Conservation (phyloP, 2,329 filamentous ascomycete species). For the Alternaria arbusti region DNA sequence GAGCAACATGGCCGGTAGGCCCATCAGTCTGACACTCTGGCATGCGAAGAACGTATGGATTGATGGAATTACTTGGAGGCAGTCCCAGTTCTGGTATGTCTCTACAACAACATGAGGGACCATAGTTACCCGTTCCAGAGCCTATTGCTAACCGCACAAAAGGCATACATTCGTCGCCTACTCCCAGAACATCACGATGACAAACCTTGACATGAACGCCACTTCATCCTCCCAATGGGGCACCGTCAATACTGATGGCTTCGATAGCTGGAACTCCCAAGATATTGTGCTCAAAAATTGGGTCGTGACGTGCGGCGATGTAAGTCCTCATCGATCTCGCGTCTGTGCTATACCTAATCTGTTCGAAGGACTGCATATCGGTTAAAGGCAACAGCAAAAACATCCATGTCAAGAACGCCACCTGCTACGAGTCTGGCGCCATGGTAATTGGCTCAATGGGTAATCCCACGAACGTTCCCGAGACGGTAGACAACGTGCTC, state of each 20-base stretch:
- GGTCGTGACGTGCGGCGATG: slow-evolving; percentile 47
- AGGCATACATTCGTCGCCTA: slow-evolving; percentile 55
- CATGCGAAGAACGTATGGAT: slow-evolving; percentile 54
- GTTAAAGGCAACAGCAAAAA: slow-evolving; percentile 66
- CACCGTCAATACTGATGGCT: slow-evolving; percentile 60
- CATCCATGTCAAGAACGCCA: slow-evolving; percentile 65
- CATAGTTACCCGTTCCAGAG: neutral
- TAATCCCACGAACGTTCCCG: slow-evolving; percentile 62
- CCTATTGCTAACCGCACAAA: neutral
- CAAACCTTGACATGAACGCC: slow-evolving; percentile 60
- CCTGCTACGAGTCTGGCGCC: slow-evolving; percentile 66
- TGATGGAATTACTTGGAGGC: slow-evolving; percentile 53
- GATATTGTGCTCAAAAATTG: slow-evolving; percentile 56
- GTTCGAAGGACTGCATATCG: slow-evolving; percentile 64
- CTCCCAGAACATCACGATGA: slow-evolving; percentile 59
- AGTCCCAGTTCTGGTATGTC: slow-evolving; percentile 57
- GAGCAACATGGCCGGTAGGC: slow-evolving; percentile 54
- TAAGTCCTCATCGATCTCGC: slow-evolving; percentile 22
- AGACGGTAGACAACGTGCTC: slow-evolving; percentile 60
- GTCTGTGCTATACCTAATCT: slow-evolving; percentile 40
- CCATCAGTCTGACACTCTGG: slow-evolving; percentile 56
- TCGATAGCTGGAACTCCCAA: slow-evolving; percentile 60
- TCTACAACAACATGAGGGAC: too few species aligned
- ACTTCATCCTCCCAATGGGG: slow-evolving; percentile 54
- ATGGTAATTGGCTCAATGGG: slow-evolving; percentile 66